phyloP scores from a whole-genome alignment of 768 basidiomycete species.

The Coprinopsis sp. region DNA sequence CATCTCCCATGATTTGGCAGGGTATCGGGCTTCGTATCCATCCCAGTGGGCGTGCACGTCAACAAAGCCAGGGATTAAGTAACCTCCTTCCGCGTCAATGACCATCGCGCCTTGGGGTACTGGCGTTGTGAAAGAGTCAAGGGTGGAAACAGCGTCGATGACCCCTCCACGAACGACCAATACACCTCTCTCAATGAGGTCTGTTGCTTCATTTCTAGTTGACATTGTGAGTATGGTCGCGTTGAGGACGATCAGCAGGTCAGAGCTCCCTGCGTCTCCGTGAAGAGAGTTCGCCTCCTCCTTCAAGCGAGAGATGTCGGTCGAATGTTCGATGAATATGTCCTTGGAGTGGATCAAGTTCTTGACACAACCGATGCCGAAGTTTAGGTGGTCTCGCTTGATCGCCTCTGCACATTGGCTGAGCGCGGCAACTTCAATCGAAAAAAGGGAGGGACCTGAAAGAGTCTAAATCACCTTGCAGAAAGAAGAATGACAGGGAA shows the following conservation, averaged over 20 bases:
- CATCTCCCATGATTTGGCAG: constrained; percentile 69
- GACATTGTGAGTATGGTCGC: constrained; percentile 71
- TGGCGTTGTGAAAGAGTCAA: constrained; percentile 24
- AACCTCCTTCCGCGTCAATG: constrained; percentile 65
- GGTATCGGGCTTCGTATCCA: constrained; percentile 48
- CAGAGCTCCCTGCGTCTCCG: constrained; percentile 16
- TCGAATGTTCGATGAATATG: constrained; percentile 53
- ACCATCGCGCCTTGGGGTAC: constrained; percentile 34
- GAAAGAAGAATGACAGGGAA: background rate
- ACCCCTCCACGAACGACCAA: constrained; percentile 54
- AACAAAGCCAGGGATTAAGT: constrained; percentile 66
- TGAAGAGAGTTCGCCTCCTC: constrained; percentile 35
- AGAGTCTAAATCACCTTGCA: background rate
- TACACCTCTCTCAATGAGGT: constrained; percentile 50
- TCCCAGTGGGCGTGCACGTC: constrained; percentile 76
- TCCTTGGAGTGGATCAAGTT: constrained; percentile 53
- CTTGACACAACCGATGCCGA: constrained; percentile 62
- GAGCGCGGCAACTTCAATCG: constrained; percentile 51
- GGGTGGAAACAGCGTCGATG: constrained; percentile 44
- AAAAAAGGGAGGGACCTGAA: constrained; percentile 61
- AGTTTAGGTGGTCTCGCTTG: constrained; percentile 43
- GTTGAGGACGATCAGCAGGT: constrained; percentile 52
- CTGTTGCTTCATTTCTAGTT: constrained; percentile 41
- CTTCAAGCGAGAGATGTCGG: constrained; percentile 57
- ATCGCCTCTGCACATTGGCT: constrained; percentile 44